Evolutionary conservation across 1,284 basidiomycete species (phyloP).

Genomic region (Malassezia sympodialis): DNA sequence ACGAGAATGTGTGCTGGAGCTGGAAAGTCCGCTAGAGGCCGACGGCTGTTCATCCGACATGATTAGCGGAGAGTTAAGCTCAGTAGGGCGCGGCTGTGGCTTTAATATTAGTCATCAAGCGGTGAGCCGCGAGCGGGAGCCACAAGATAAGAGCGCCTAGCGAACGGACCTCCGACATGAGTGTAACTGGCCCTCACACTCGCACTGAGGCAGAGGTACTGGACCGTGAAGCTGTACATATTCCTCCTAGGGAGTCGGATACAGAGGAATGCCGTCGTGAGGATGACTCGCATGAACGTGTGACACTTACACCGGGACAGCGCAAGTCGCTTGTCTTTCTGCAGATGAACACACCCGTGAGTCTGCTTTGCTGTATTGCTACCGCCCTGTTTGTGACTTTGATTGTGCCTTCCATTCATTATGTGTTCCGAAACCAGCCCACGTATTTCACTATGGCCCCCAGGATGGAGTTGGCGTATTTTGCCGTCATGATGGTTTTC

Average conservation of each 20-base stretch:
- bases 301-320: constrained; percentile 4
- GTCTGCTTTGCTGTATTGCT: constrained; percentile 10
- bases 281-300: not conserved
- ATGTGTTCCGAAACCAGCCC: constrained; percentile 10
- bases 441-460: constrained; percentile 15
- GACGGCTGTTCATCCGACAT: not conserved
- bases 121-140: not conserved
- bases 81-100: not conserved
- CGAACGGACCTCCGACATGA: not conserved
- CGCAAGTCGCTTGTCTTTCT: constrained; percentile 9
- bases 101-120: not conserved
- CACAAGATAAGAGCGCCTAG: not conserved
- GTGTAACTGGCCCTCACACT: not conserved
- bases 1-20: not conserved
- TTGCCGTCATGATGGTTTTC: constrained; percentile 8
- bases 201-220: not conserved
- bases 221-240: not conserved
- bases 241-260: not conserved
- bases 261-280: not conserved
- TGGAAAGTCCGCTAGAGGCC: not conserved
- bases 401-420: constrained; percentile 11
- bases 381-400: constrained; percentile 6
- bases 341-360: constrained; percentile 18
- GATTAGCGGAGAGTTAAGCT: not conserved
- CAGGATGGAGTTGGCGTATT: constrained; percentile 8